Conservation (phyloP, 805 yeast species). For the Starmerella potacharoeniae region DNA sequence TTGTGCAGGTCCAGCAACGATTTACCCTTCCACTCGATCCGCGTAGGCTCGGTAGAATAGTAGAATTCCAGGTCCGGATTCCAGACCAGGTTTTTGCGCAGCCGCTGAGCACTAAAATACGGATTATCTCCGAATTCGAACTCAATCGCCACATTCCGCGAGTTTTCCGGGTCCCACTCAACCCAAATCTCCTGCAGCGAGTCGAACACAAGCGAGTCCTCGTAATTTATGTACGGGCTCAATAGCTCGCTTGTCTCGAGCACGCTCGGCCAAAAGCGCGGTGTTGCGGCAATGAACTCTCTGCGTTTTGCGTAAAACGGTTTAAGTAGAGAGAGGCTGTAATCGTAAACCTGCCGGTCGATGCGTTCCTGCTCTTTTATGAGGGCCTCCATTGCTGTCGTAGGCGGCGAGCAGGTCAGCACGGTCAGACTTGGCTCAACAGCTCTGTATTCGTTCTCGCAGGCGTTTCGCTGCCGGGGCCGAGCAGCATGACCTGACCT, state of each 20-base stretch:
- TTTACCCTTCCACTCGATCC: constrained; percentile 59
- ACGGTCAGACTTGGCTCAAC: too few relatives aligned
- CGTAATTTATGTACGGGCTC: constrained; percentile 63
- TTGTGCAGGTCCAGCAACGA: constrained; percentile 43
- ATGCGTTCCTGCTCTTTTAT: constrained; percentile 16
- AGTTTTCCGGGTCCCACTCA: constrained; percentile 32
- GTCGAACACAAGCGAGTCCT: constrained; percentile 69
- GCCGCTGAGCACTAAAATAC: constrained; percentile 42
- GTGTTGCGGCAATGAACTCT: constrained; percentile 40
- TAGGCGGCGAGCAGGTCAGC: too few relatives aligned
- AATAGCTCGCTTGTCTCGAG: constrained; percentile 67
- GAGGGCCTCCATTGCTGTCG: constrained; percentile 1
- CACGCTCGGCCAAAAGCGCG: constrained; percentile 77
- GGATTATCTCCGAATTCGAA: constrained; percentile 44
- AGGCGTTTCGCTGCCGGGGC: too few relatives aligned
- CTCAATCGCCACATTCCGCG: constrained; percentile 49
- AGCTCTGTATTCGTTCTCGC: too few relatives aligned
- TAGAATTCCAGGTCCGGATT: constrained; percentile 7
- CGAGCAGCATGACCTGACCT: background rate
- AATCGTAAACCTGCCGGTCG: constrained; percentile 18
- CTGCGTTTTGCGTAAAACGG: constrained; percentile 51
- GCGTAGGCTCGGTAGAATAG: constrained; percentile 38
- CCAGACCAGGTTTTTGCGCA: constrained; percentile 46
- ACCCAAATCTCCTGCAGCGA: constrained; percentile 53
- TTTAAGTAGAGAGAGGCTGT: constrained; percentile 33